Evolutionary conservation across 73 alveolate species (phyloP).

Genomic region (Paramecium pentaurelia): DNA sequence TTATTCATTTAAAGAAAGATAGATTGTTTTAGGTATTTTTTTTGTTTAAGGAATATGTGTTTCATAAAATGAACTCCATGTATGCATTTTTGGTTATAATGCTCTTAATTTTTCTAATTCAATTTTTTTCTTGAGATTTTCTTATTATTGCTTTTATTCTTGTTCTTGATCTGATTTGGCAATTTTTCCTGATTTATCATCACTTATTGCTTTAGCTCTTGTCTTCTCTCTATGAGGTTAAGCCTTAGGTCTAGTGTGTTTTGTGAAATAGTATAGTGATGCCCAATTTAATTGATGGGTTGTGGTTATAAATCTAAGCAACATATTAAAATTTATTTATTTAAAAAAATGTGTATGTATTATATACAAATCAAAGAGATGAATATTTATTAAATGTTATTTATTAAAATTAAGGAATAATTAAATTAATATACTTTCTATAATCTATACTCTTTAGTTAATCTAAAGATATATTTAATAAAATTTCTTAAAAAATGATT

Average conservation of each 20-base stretch:
- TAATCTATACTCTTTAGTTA: not conserved
- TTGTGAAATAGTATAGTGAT: not conserved
- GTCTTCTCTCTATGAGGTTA: not conserved
- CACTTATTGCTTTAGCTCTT: slow-evolving; percentile 38
- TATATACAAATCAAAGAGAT: not conserved
- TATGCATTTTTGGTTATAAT: not conserved
- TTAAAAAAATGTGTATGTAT: not conserved
- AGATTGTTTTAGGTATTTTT: not conserved
- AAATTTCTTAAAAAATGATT: too few relatives aligned
- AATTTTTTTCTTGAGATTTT: not conserved
- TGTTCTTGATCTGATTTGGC: slow-evolving; percentile 28
- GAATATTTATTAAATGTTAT: not conserved
- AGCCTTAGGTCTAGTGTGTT: slow-evolving; percentile 1
- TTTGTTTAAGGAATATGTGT: not conserved
- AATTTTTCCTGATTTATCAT: slow-evolving; percentile 49
- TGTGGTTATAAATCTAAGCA: not conserved
- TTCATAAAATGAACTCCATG: slow-evolving; percentile 41
- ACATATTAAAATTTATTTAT: not conserved
- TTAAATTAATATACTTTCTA: too few relatives aligned
- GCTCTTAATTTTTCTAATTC: slow-evolving; percentile 50
- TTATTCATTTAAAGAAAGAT: not conserved
- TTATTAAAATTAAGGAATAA: not conserved
- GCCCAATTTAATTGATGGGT: not conserved
- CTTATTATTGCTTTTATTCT: slow-evolving; percentile 1
- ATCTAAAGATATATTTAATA: too few relatives aligned